Evolutionary conservation across 2,329 filamentous ascomycete genomes (phyloP), one percentile per base, ranked within the genome.

Genomic region (Colletotrichum paranaense): DNA sequence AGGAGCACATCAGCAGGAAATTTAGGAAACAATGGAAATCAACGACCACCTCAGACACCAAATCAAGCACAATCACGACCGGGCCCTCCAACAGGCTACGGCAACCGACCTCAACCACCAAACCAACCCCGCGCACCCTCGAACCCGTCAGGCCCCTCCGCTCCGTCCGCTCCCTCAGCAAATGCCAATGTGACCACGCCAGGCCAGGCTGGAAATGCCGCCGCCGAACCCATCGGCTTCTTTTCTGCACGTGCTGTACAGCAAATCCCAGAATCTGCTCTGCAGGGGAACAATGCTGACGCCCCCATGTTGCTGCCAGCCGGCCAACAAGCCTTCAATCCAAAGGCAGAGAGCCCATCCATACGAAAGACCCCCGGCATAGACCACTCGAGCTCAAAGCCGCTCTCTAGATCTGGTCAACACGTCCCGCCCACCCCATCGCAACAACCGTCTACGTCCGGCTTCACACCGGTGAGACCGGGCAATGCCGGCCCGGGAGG

Each of bases 291-390:
- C 53, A 84, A 85, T 75, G 80, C 76, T 59, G 84, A 80, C 11
- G 83, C 84, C 42, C 79, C 82, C 4, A 81, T 86, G 4, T 85
- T 85, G 38, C 59, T 76, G 28, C 3, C 82, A 85, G 49, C 82
- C 84, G 73, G 68, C 8, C 84, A 85, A 6, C 87, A 90, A 14
- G 85, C 87, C 28, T 96, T 95, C 81, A 93, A 95, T 77, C 93
- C 93, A 3, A 91, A 91, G 71, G 88, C 91, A 6, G 93, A 95
- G 78, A 94, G 92, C 74, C 95, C 95, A 0, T 97, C 95, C 0
- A 95, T 98, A 79, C 91, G 94, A 74, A 95, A 96, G 80, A 98
- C 96, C 0, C 93, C 93, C 0, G 95, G 95, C 2, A 89, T 98
- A 52, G 95, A 98, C 78, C 94, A 97, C 79, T 91, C 85, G 26